Evolutionary conservation across 768 basidiomycete species (phyloP), one percentile per base, ranked within the genome.

Genomic region (Ramaria sp.): DNA sequence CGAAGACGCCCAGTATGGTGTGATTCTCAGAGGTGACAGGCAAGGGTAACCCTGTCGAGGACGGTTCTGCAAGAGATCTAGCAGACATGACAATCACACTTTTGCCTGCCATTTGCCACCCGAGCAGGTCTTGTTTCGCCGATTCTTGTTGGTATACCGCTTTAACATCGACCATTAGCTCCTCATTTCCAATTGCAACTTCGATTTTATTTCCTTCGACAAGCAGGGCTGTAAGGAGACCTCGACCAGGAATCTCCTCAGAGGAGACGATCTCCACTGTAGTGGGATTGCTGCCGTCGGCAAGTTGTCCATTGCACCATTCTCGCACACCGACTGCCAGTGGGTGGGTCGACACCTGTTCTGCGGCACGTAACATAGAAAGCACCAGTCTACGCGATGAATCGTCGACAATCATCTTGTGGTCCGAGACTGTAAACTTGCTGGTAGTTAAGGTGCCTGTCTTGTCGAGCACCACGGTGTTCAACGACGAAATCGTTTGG

Each of bases 361-460:
- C 83, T 16, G 53, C 53, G n/a, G 44, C 25, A 15, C 53, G 53
- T 20, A 55, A 24, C 18, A 55, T 44, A 15, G 43, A n/a, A 1
- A 45, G 7, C n/a, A 55, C 36, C 24, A 55, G 30, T 5, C 32
- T 10, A 9, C 16, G 34, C 32, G 34, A 50, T 15, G 48, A 50
- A 37, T 63, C 53, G 2, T 58, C 52, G 1, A 62, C 55, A 22
- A 69, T 60, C 34, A 70, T 55, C 43, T 74, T 69, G 51, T 64
- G 68, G 60, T 87, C 75, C 3, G 78, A 78, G 10, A 90, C 86
- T 6, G 66, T 70, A 5, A 82, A 79, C 51, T 82, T 76, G 12
- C 84, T 83, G 56, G 77, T 69, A 0, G 89, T 90, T 22, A 91
- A 67, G 0, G 89, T 92, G 6, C 90, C 89, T 2, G 89, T 92